A percentile compares a stretch with the other conserved stretches of the same genome.
These are phyloP conservation scores for Trichoderma koningiopsis DNA, from an alignment of 2,329 filamentous ascomycete genomes.

Conservation along the genomic window DNA sequence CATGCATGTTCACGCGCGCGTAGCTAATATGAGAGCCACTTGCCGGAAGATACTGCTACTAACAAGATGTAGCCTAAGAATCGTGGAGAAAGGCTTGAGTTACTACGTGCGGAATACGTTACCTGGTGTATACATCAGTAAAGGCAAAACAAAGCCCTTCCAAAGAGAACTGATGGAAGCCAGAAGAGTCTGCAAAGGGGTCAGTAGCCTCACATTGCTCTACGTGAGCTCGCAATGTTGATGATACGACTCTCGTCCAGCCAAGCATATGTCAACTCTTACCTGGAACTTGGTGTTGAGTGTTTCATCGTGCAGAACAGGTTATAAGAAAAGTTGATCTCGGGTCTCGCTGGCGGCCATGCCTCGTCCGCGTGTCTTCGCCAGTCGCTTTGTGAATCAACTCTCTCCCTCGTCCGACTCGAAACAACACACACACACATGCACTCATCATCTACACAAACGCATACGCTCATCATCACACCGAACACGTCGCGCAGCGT, in stretches of 20 bases:
- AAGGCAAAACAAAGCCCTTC: background rate
- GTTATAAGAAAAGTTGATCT: background rate
- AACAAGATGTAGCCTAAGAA: background rate
- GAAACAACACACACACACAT: slow-evolving; percentile 11
- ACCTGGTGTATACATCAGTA: background rate
- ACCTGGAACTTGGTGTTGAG: background rate
- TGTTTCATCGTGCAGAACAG: background rate
- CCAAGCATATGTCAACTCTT: background rate
- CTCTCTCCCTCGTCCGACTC: background rate
- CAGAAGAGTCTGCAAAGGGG: slow-evolving; percentile 4
- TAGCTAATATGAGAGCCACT: slow-evolving; percentile 5
- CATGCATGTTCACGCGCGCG: background rate
- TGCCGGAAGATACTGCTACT: background rate
- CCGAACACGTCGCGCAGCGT: slow-evolving; percentile 4
- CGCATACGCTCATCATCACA: slow-evolving; percentile 2
- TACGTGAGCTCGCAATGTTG: background rate
- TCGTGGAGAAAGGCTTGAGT: background rate
- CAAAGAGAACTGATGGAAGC: background rate
- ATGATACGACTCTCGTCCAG: background rate
- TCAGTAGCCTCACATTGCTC: slow-evolving; percentile 15
- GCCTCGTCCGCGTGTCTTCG: background rate
- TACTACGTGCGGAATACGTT: background rate
- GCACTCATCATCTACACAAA: slow-evolving; percentile 6
- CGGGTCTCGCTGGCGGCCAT: background rate
- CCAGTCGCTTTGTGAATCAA: background rate